Percentiles rank a stretch among this genome's conserved stretches.
Evolutionary conservation across 805 yeast genomes (phyloP).

Genomic region (Zygotorulaspora florentina): DNA sequence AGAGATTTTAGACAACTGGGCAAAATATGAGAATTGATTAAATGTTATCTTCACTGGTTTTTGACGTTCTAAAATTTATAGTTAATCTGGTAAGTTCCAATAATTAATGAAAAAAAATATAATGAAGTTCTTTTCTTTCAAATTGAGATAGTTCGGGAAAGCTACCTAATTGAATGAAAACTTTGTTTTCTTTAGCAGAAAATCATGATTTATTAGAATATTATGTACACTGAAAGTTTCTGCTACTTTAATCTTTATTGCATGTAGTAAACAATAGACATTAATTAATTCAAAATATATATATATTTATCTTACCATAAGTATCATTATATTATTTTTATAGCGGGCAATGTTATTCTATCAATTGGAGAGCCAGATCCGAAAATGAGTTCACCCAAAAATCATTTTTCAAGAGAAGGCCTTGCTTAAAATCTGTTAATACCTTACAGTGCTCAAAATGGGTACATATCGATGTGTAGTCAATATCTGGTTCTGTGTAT

Average conservation of each 20-base stretch:
- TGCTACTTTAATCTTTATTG: conserved; percentile 1
- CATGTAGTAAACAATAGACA: conserved; percentile 6
- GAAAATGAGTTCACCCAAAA: conserved; percentile 52
- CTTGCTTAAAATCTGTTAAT: conserved; percentile 25
- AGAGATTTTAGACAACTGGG: conserved; percentile 93
- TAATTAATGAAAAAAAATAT: not conserved
- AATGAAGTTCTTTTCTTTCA: not conserved
- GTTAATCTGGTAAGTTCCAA: conserved; percentile 12
- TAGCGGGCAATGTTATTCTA: conserved; percentile 10
- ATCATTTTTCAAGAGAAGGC: conserved; percentile 18
- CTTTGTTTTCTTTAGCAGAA: not conserved
- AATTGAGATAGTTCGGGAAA: conserved; percentile 11
- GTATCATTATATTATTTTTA: not conserved
- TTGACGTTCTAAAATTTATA: not conserved
- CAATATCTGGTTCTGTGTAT: conserved; percentile 17
- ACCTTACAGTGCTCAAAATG: conserved; percentile 21
- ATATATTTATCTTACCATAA: not conserved
- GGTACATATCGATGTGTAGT: conserved; percentile 21
- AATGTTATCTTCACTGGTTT: not conserved
- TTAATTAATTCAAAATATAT: conserved; percentile 1
- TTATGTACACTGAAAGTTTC: not conserved
- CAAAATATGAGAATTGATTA: conserved; percentile 49
- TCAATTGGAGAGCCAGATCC: conserved; percentile 45
- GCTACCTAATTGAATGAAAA: conserved; percentile 1
- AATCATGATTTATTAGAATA: not conserved